A percentile compares a stretch with the other conserved stretches of the same genome.
These are phyloP conservation scores for Parmelia sp. DNA, from an alignment of 495 filamentous ascomycete genomes.

Conservation along the genomic window DNA sequence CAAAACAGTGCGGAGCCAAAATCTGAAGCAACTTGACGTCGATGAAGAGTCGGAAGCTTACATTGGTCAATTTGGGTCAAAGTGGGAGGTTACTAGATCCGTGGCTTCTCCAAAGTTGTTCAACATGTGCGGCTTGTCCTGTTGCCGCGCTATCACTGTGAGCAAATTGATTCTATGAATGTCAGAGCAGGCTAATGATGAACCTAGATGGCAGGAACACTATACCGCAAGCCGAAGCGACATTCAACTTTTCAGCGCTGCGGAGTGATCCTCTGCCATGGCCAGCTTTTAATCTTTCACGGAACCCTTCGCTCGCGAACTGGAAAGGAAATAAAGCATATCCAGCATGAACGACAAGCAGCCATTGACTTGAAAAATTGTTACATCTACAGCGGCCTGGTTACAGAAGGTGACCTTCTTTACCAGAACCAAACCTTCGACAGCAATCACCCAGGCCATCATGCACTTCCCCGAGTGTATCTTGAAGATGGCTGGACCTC, in stretches of 20 bases:
- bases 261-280: conserved; percentile 57
- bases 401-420: conserved; percentile 61
- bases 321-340: conserved; percentile 53
- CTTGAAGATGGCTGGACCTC: conserved; percentile 60
- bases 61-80: conserved; percentile 61
- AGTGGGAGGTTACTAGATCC: conserved; percentile 67
- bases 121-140: conserved; percentile 61
- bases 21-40: conserved; percentile 57
- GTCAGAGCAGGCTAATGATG: conserved; percentile 4
- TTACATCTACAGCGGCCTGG: conserved; percentile 65
- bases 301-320: conserved; percentile 50
- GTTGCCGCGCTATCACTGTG: conserved; percentile 60
- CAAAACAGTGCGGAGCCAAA: conserved; percentile 51
- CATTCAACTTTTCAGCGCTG: conserved; percentile 58
- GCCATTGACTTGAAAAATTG: conserved; percentile 59
- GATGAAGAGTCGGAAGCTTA: conserved; percentile 66
- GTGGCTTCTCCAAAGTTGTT: conserved; percentile 60
- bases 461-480: conserved; percentile 59
- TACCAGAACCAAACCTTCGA: conserved; percentile 68
- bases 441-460: conserved; percentile 57
- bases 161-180: not conserved
- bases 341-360: conserved; percentile 56
- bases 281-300: conserved; percentile 60
- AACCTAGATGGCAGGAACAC: conserved; percentile 51
- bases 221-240: conserved; percentile 62